Conservation (phyloP, 352 stramenopile species). For the Blastocystis sp. region DNA sequence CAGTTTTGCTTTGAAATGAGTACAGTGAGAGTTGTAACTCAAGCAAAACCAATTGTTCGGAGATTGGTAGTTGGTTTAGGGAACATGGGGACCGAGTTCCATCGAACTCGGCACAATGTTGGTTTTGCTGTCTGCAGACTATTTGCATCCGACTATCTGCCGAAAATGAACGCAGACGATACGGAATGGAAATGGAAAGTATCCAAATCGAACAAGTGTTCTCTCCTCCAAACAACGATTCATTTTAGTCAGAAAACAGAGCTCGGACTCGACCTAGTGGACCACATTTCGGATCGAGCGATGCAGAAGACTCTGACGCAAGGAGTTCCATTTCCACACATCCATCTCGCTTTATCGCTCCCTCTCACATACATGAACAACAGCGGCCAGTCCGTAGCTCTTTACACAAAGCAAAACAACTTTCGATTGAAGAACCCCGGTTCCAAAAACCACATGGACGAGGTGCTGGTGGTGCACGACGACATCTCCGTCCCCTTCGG, state of each 20-base stretch:
- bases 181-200: background rate
- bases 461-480: constrained; percentile 56
- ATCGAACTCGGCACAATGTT: constrained; percentile 53
- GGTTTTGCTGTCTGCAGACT: constrained; percentile 53
- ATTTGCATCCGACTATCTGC: constrained; percentile 55
- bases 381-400: constrained; percentile 38
- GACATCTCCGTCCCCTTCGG: constrained; percentile 55
- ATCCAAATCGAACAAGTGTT: constrained; percentile 33
- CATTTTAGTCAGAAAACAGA: constrained; percentile 14
- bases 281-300: constrained; percentile 23
- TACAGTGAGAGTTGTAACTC: background rate
- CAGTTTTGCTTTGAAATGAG: constrained; percentile 1
- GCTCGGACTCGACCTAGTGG: constrained; percentile 49
- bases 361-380: constrained; percentile 59
- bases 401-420: constrained; percentile 23
- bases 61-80: constrained; percentile 39
- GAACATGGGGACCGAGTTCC: constrained; percentile 38
- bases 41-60: background rate
- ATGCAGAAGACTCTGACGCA: constrained; percentile 34
- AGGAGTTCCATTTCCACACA: constrained; percentile 42
- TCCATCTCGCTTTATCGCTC: constrained; percentile 16
- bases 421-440: constrained; percentile 29
- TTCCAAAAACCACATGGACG: constrained; percentile 44
- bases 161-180: background rate
- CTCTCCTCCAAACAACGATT: background rate